Evolutionary conservation across 805 yeast species (phyloP), one percentile per base, ranked within the genome.

Genomic region (Lachancea sp.): DNA sequence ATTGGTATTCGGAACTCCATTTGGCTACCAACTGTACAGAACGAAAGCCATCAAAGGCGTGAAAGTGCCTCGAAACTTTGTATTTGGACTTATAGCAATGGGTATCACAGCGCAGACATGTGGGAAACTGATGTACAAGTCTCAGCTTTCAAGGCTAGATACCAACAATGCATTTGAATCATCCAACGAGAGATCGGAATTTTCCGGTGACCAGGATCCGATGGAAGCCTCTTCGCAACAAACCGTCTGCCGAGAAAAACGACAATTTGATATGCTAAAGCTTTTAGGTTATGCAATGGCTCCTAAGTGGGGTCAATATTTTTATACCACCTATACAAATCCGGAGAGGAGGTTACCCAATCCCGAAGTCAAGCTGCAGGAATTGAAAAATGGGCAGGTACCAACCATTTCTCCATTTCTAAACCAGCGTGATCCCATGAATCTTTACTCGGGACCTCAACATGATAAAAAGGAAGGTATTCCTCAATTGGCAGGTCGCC

Each of bases 281-380:
- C 41, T 65, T 17, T 43, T 68, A 15, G 53, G 55, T 21, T 58
- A 60, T 8, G 61, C 58, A 0, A 58, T 62, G 31, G 55, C 70
- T 4, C 51, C 67, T 1, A 61, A 55, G 52, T 75, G 78, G 78
- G 63, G 72, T 29, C 51, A 68, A 18, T 81, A 81, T 55, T 80
- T 73, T 55, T 62, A 67, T 35, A 58, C 67, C 43, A 71, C 83
- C 0, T 63, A 69, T 28, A 65, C 66, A 13, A 73, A 80, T 48
- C 77, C 80, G 0, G 68, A 66, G 16, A 67, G 67, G 36, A 64
- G 73, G 28, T 59, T 80, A 48, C 72, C 72, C 40, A 81, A 80
- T 51, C 88, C 88, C 5, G 61, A 70, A 50, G 51, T 53, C 0
- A 49, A 60, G 47, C 56, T 67, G 24, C 56, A 63, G 9, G 63